Evolutionary conservation across 208 protist species (phyloP).

Genomic region (Wallacemonas collosoma): DNA sequence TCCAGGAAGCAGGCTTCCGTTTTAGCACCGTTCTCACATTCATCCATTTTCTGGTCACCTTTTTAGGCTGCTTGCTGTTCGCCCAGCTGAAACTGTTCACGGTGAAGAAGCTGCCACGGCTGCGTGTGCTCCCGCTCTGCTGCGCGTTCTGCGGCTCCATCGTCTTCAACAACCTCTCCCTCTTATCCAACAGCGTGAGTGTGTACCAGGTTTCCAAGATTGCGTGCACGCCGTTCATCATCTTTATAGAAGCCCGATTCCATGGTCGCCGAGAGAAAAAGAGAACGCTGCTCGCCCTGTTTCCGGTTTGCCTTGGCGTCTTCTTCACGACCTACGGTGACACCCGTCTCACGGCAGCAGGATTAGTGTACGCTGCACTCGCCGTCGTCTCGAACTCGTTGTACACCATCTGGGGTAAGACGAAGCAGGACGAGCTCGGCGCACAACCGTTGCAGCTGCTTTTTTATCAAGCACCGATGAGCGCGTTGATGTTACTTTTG

Average conservation of each 20-base stretch:
- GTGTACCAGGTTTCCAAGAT: constrained; percentile 91
- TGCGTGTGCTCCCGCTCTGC: constrained; percentile 60
- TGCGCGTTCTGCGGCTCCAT: constrained; percentile 85
- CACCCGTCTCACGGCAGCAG: constrained; percentile 54
- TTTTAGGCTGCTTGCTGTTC: constrained; percentile 62
- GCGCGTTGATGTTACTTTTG: constrained; percentile 75
- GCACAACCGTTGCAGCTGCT: constrained; percentile 86
- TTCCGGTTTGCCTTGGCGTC: constrained; percentile 80
- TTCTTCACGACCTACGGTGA: constrained; percentile 74
- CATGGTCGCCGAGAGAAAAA: constrained; percentile 54
- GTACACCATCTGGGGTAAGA: constrained; percentile 92
- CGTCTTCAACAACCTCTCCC: constrained; percentile 89
- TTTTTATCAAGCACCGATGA: constrained; percentile 84
- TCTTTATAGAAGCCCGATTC: constrained; percentile 53
- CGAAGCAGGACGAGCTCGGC: constrained; percentile 84
- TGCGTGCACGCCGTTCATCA: constrained; percentile 79
- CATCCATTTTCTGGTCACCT: constrained; percentile 75
- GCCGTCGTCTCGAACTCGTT: constrained; percentile 83
- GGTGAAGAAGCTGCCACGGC: constrained; percentile 39
- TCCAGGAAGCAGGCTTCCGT: constrained; percentile 51
- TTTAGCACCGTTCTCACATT: constrained; percentile 74
- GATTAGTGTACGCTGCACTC: constrained; percentile 57
- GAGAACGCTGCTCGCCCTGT: constrained; percentile 55
- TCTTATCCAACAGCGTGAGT: constrained; percentile 77
- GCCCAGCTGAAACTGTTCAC: constrained; percentile 39